Evolutionary conservation across 257 asterid species (phyloP).

Genomic region (Fraxinus americana): DNA sequence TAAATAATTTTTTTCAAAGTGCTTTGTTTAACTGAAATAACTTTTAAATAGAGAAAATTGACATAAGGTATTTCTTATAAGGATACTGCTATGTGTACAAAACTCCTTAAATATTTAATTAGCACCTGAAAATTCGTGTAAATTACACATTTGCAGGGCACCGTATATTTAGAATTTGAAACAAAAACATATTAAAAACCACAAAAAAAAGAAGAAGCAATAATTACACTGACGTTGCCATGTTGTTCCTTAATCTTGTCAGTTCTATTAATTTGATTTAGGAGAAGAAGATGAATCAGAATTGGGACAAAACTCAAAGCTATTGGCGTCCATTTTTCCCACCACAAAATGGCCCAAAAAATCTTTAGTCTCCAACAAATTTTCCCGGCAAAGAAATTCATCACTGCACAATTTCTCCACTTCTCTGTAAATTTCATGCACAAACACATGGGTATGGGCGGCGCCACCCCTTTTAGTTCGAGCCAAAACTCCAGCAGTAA

Average conservation of each 20-base stretch:
- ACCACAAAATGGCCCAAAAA: constrained; percentile 69
- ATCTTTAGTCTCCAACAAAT: constrained; percentile 47
- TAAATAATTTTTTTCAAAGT: too few species aligned
- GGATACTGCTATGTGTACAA: too few species aligned
- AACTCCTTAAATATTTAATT: neutral
- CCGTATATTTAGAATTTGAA: constrained; percentile 11
- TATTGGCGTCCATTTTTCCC: constrained; percentile 42
- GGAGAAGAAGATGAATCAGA: constrained; percentile 40
- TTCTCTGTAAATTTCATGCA: constrained; percentile 65
- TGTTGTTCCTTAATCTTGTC: neutral
- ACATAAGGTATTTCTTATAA: too few species aligned
- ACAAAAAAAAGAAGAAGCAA: neutral
- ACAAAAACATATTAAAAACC: neutral
- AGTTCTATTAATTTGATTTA: constrained; percentile 21
- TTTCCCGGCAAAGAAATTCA: constrained; percentile 63
- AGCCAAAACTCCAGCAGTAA: constrained; percentile 77
- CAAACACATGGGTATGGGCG: constrained; percentile 63
- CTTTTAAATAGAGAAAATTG: too few species aligned
- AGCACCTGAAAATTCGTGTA: neutral
- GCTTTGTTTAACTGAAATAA: too few species aligned
- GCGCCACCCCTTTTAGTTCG: constrained; percentile 63
- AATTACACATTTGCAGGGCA: constrained; percentile 17
- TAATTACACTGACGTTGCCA: too few species aligned
- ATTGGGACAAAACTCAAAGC: constrained; percentile 46
- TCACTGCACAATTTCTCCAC: constrained; percentile 67